phyloP scores from a whole-genome alignment of 768 basidiomycete species.

The Tubosaeta sp. region DNA sequence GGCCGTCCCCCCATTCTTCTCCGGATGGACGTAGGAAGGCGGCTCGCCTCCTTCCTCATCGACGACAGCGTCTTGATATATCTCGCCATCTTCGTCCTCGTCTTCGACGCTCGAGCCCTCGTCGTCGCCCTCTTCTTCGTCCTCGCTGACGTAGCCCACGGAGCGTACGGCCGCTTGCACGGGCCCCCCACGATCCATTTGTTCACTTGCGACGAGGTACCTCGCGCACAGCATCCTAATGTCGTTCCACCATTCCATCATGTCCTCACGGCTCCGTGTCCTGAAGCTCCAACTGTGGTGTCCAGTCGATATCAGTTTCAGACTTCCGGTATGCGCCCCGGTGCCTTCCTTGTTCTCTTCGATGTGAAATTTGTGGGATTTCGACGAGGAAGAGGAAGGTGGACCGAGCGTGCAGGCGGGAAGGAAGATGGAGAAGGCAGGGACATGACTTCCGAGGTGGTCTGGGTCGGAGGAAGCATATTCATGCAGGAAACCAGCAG shows the following conservation, averaged over 20 bases:
- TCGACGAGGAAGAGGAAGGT: constrained; percentile 61
- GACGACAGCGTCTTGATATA: constrained; percentile 35
- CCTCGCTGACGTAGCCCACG: constrained; percentile 85
- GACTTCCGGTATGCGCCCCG: constrained; percentile 57
- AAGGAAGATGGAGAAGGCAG: constrained; percentile 85
- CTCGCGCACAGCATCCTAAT: constrained; percentile 88
- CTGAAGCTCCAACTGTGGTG: constrained; percentile 87
- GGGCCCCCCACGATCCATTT: constrained; percentile 88
- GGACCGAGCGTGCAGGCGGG: constrained; percentile 96
- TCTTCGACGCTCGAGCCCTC: constrained; percentile 52
- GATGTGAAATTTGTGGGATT: constrained; percentile 95
- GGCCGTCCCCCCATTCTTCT: constrained; percentile 39
- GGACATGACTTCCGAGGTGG: constrained; percentile 44
- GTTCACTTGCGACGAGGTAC: constrained; percentile 91
- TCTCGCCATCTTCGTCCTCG: constrained; percentile 46
- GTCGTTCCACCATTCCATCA: constrained; percentile 99
- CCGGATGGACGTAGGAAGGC: constrained; percentile 57
- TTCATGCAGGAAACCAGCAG: constrained; percentile 95
- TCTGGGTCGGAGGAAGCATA: constrained; percentile 75
- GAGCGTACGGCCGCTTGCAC: constrained; percentile 88
- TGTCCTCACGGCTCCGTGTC: constrained; percentile 84
- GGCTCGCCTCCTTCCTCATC: constrained; percentile 46
- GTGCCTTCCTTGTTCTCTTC: constrained; percentile 84
- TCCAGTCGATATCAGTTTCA: constrained; percentile 34
- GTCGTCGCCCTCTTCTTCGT: constrained; percentile 54